A percentile compares a stretch with the other conserved stretches of the same genome.
Evolutionary conservation across 164 flowering plant genomes (phyloP).

Genomic region (Akebia trifoliata): DNA sequence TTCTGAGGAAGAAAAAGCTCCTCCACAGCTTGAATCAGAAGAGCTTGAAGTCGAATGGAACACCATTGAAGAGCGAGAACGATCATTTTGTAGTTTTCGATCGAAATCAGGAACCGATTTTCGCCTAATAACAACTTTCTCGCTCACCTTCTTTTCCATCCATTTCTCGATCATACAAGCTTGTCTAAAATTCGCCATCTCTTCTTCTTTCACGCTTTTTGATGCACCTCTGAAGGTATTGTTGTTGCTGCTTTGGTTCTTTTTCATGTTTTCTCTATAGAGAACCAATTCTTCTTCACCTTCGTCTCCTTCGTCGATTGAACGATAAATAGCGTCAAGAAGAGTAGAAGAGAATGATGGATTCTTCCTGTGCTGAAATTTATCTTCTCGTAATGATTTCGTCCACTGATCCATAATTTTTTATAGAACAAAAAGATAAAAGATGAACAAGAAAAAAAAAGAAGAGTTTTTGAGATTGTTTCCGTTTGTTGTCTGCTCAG

Average conservation of each 20-base stretch:
- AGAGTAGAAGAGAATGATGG: conserved; percentile 73
- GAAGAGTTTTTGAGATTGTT: not conserved
- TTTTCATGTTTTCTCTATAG: conserved; percentile 42
- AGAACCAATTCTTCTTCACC: conserved; percentile 28
- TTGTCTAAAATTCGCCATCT: conserved; percentile 27
- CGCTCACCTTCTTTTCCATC: conserved; percentile 54
- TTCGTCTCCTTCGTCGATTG: conserved; percentile 55
- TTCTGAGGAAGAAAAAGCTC: conserved; percentile 60
- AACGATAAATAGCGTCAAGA: conserved; percentile 82
- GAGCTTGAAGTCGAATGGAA: conserved; percentile 61
- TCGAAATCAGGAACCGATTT: conserved; percentile 29
- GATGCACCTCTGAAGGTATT: not conserved
- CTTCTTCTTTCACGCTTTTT: conserved; percentile 10
- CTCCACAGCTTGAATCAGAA: conserved; percentile 60
- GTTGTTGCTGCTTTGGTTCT: conserved; percentile 24
- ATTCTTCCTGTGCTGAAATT: not conserved
- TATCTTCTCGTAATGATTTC: conserved; percentile 5
- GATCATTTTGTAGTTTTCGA: not conserved
- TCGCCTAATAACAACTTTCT: conserved; percentile 29
- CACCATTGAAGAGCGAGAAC: conserved; percentile 10
- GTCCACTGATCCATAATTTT: conserved; percentile 7
- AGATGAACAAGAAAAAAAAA: not conserved
- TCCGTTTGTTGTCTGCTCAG: conserved; percentile 5
- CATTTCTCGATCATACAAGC: conserved; percentile 53
- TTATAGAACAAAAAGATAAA: not conserved